A percentile compares a stretch with the other conserved stretches of the same genome.
Evolutionary conservation across 1,139 yeast species (phyloP).

Genomic region (Blastobotrys malaysiensis): DNA sequence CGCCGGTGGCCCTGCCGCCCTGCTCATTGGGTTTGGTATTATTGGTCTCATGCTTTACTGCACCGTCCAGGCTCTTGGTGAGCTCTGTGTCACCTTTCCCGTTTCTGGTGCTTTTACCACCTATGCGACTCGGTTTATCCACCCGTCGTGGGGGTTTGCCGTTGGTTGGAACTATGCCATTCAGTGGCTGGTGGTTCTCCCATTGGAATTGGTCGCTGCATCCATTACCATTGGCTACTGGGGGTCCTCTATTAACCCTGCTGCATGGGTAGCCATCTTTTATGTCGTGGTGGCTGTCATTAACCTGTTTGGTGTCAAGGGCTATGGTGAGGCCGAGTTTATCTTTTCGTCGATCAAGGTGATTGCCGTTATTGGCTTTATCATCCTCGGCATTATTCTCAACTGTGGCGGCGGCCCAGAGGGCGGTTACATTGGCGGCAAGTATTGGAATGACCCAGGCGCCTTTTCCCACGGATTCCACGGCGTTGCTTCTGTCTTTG

Average conservation of each 20-base stretch:
- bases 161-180: conserved; percentile 77
- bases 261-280: conserved; percentile 63
- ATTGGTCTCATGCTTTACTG: conserved; percentile 67
- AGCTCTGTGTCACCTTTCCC: conserved; percentile 72
- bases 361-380: conserved; percentile 56
- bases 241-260: conserved; percentile 54
- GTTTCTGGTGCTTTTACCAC: conserved; percentile 75
- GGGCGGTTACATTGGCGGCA: conserved; percentile 57
- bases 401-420: conserved; percentile 67
- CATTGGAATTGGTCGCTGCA: conserved; percentile 73
- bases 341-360: conserved; percentile 52
- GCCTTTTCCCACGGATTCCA: conserved; percentile 63
- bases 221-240: conserved; percentile 64
- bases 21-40: conserved; percentile 66
- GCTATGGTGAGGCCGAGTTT: conserved; percentile 72
- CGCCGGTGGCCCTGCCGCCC: conserved; percentile 77
- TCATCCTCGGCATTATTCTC: conserved; percentile 56
- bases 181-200: conserved; percentile 71
- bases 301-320: conserved; percentile 62
- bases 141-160: conserved; percentile 76
- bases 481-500: conserved; percentile 75
- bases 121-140: conserved; percentile 64
- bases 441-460: conserved; percentile 58
- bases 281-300: conserved; percentile 51
- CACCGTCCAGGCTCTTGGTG: conserved; percentile 82